These are phyloP conservation scores for Protomyces lactucae-debilis DNA, from an alignment of 1,139 yeast species.

Conservation along the genomic window DNA sequence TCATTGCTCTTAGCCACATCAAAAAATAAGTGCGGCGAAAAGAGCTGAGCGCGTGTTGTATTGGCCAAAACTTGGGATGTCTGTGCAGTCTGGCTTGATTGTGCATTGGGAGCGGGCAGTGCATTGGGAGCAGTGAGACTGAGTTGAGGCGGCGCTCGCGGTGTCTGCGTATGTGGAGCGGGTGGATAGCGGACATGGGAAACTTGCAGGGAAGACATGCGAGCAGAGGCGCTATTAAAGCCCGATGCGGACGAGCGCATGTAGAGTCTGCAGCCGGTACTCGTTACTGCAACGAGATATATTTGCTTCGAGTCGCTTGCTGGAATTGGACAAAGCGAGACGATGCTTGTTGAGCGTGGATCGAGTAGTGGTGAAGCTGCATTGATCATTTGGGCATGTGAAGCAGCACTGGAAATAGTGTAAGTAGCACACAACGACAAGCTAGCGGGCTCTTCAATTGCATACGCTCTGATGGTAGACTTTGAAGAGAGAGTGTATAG, in stretches of 20 bases:
- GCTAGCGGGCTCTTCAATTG: conserved; percentile 39
- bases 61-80: conserved; percentile 8
- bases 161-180: conserved; percentile 25
- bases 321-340: conserved; percentile 59
- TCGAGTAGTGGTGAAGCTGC: conserved; percentile 39
- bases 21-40: conserved; percentile 80
- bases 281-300: conserved; percentile 77
- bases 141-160: not conserved
- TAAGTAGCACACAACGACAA: conserved; percentile 39
- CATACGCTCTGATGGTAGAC: conserved; percentile 77
- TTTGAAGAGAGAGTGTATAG: conserved; percentile 78
- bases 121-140: not conserved
- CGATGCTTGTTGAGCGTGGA: conserved; percentile 41
- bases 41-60: conserved; percentile 43
- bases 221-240: conserved; percentile 11
- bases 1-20: conserved; percentile 40
- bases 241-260: conserved; percentile 39
- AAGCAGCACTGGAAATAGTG: conserved; percentile 37
- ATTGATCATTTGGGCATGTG: conserved; percentile 41
- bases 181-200: conserved; percentile 42
- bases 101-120: not conserved
- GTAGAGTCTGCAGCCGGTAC: conserved; percentile 76
- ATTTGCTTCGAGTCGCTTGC: conserved; percentile 63
- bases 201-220: conserved; percentile 35
- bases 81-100: not conserved